Evolutionary conservation across 352 stramenopile species (phyloP).

Genomic region (Ophiocytium majus): DNA sequence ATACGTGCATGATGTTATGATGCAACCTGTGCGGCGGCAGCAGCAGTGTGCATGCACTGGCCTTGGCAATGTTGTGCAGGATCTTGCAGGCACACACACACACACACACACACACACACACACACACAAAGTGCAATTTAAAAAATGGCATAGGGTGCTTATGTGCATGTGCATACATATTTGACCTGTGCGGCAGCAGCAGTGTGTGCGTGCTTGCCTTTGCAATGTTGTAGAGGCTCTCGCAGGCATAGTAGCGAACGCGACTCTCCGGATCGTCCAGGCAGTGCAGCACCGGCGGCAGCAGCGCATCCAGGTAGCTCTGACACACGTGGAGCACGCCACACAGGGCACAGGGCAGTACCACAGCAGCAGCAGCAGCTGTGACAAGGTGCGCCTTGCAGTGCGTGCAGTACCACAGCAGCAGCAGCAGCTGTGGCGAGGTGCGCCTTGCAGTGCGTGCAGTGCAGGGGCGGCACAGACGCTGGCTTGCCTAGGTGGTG

Average conservation of each 20-base stretch:
- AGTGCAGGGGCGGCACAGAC: background rate
- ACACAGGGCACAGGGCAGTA: background rate
- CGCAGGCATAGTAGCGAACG: conserved; percentile 98
- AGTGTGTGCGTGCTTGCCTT: too few species aligned
- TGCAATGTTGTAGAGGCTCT: conserved; percentile 99
- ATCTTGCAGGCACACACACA: background rate
- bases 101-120: background rate
- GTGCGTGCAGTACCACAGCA: background rate
- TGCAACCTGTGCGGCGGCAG: too few species aligned
- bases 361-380: background rate
- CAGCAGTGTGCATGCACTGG: too few species aligned
- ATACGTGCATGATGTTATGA: too few species aligned
- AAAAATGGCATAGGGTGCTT: background rate
- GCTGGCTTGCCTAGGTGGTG: too few species aligned
- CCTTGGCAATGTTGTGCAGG: background rate
- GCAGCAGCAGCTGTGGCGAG: background rate
- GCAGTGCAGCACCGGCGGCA: conserved; percentile 96
- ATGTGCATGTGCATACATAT: too few species aligned
- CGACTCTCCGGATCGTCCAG: conserved; percentile 97
- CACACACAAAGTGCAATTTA: background rate
- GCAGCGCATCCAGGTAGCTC: conserved; percentile 65
- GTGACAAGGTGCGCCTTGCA: background rate
- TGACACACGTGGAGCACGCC: too few species aligned
- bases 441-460: background rate
- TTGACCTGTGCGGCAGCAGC: too few species aligned